Conservation (phyloP, 73 alveolate species). For the Effrenium voratum region DNA sequence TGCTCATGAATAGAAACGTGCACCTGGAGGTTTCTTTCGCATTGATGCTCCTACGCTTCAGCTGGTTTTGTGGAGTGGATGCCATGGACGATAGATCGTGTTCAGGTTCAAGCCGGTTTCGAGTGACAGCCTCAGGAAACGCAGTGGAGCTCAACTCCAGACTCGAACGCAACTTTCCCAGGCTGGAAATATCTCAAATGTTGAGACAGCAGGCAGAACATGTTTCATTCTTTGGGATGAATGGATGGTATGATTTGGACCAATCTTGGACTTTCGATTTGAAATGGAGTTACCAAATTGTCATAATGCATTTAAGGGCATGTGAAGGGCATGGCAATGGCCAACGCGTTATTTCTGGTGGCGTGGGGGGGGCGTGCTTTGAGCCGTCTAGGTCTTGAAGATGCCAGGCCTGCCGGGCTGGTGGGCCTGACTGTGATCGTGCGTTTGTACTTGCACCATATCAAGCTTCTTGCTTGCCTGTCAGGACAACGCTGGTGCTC, state of each 20-base stretch:
- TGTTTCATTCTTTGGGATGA: too few relatives aligned
- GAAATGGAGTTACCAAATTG: too few relatives aligned
- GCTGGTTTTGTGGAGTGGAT: too few relatives aligned
- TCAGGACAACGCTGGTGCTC: constrained; percentile 51
- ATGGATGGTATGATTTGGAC: too few relatives aligned
- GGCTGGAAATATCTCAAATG: not conserved
- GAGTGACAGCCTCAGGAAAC: not conserved
- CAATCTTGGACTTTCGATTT: too few relatives aligned
- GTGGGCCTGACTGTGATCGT: not conserved
- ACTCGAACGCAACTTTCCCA: not conserved
- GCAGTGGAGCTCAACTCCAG: constrained; percentile 5
- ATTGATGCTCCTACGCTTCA: too few relatives aligned
- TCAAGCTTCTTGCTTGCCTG: not conserved
- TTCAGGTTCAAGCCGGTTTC: too few relatives aligned
- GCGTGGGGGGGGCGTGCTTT: not conserved
- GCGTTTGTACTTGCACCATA: not conserved
- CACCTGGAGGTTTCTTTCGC: too few relatives aligned
- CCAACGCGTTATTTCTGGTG: not conserved
- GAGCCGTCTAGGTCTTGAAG: not conserved
- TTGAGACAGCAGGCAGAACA: too few relatives aligned
- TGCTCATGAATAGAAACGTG: too few relatives aligned
- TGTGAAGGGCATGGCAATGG: not conserved
- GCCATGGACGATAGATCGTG: too few relatives aligned
- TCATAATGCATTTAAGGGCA: not conserved
- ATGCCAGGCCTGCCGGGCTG: not conserved